A percentile compares a stretch with the other conserved stretches of the same genome.
Conservation (phyloP, 2,329 filamentous ascomycete genomes). For the Rhynchosporium agropyri region DNA sequence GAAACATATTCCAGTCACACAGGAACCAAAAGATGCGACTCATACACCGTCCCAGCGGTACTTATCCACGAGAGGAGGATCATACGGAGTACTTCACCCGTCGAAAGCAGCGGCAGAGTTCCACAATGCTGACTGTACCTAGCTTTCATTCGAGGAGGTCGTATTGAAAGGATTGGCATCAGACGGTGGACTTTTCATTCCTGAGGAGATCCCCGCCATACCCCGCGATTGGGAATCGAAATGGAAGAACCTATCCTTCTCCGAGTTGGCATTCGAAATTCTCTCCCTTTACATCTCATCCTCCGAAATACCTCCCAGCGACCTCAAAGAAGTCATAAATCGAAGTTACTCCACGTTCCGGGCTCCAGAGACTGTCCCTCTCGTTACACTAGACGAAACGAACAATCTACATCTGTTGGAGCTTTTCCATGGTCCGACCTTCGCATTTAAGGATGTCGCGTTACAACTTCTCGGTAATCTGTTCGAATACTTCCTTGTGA, state of each 20-base stretch:
- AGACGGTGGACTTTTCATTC: slow-evolving; percentile 24
- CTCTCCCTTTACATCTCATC: slow-evolving; percentile 85
- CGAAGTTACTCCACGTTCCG: slow-evolving; percentile 91
- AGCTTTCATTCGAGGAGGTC: slow-evolving; percentile 89
- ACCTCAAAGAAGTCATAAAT: slow-evolving; percentile 81
- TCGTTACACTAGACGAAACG: slow-evolving; percentile 71
- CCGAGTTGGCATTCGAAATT: slow-evolving; percentile 81
- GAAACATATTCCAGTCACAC: slow-evolving; percentile 26
- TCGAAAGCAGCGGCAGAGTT: slow-evolving; percentile 22
- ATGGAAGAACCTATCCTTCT: slow-evolving; percentile 79
- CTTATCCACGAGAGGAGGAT: slow-evolving; percentile 63
- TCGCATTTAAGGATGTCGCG: slow-evolving; percentile 93
- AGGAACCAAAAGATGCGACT: slow-evolving; percentile 33
- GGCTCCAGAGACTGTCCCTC: slow-evolving; percentile 73
- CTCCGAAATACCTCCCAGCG: slow-evolving; percentile 76
- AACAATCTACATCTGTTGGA: slow-evolving; percentile 84
- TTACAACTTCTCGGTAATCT: slow-evolving; percentile 95
- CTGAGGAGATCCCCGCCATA: slow-evolving; percentile 61
- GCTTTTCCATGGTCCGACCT: slow-evolving; percentile 94
- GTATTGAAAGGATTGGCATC: slow-evolving; percentile 21
- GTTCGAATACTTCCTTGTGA: slow-evolving; percentile 83
- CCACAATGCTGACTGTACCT: slow-evolving; percentile 27
- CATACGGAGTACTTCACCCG: slow-evolving; percentile 56
- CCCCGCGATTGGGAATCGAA: slow-evolving; percentile 66
- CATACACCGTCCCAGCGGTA: slow-evolving; percentile 60